Evolutionary conservation across 305 asterid species (phyloP).

Genomic region (Fraxinus xanthoxyloides): DNA sequence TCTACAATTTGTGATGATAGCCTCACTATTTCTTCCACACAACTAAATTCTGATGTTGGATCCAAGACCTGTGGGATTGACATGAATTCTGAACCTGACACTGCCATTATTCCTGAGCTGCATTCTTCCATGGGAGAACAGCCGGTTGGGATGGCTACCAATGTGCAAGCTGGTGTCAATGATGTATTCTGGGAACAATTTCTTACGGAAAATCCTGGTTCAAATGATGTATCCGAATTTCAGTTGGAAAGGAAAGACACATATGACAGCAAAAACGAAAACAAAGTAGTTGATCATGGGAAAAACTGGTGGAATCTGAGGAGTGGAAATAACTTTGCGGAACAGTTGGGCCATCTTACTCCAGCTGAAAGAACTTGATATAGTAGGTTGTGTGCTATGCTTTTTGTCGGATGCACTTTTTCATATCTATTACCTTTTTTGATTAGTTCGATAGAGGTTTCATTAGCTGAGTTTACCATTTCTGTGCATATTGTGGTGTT

Average conservation of each 20-base stretch:
- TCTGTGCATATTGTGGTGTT: slow-evolving; percentile 26
- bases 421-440: slow-evolving; percentile 20
- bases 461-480: slow-evolving; percentile 18
- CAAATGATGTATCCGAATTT: slow-evolving; percentile 21
- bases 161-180: slow-evolving; percentile 59
- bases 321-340: slow-evolving; percentile 56
- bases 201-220: slow-evolving; percentile 86
- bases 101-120: slow-evolving; percentile 17
- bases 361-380: slow-evolving; percentile 59
- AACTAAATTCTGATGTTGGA: slow-evolving; percentile 31
- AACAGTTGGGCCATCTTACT: slow-evolving; percentile 69
- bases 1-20: slow-evolving; percentile 51
- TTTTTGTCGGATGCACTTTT: slow-evolving; percentile 17
- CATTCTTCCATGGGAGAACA: not conserved
- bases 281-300: slow-evolving; percentile 42
- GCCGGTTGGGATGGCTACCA: slow-evolving; percentile 27
- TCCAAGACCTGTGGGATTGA: slow-evolving; percentile 50
- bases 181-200: slow-evolving; percentile 94
- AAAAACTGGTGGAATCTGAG: slow-evolving; percentile 48
- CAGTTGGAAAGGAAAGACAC: slow-evolving; percentile 21
- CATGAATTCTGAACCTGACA: slow-evolving; percentile 58
- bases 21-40: slow-evolving; percentile 29
- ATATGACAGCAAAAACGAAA: slow-evolving; percentile 38
- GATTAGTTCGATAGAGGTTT: slow-evolving; percentile 28
- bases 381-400: slow-evolving; percentile 27